Conservation (phyloP, 1,284 basidiomycete species). For the Leccinum holopus region DNA sequence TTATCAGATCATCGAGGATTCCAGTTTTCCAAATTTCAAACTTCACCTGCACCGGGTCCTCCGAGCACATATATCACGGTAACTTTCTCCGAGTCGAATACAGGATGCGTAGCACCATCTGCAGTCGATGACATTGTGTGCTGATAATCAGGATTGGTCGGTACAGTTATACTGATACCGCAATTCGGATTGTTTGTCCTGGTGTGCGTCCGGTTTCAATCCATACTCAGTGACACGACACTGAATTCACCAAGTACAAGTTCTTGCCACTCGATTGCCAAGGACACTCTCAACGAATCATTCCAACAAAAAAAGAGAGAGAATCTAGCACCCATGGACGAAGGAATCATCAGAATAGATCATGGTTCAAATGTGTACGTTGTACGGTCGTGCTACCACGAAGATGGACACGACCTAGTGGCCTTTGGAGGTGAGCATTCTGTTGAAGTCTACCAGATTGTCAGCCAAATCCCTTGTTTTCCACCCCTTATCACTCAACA, state of each 20-base stretch:
- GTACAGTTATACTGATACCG: background rate
- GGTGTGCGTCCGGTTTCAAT: conserved; percentile 3
- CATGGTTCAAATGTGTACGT: conserved; percentile 60
- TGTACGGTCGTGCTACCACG: conserved; percentile 58
- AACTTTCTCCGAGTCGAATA: conserved; percentile 76
- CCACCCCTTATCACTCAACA: conserved; percentile 11
- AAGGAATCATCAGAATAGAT: conserved; percentile 43
- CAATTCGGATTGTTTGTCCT: conserved; percentile 12
- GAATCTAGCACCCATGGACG: conserved; percentile 41
- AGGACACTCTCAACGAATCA: conserved; percentile 3
- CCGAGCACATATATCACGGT: conserved; percentile 96
- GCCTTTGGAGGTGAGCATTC: conserved; percentile 71
- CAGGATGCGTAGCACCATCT: conserved; percentile 33
- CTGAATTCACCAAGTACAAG: background rate
- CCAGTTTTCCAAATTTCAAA: conserved; percentile 32
- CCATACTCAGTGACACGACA: background rate
- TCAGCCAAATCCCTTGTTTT: conserved; percentile 35
- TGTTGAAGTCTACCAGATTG: conserved; percentile 65
- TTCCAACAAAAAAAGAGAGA: background rate
- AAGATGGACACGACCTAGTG: conserved; percentile 64
- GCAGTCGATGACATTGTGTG: conserved; percentile 19
- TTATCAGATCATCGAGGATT: conserved; percentile 13
- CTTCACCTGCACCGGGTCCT: conserved; percentile 89
- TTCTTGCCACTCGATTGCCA: conserved; percentile 24
- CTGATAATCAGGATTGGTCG: background rate